These are phyloP conservation scores for Micromonas commoda DNA, from an alignment of 139 green algal genomes.

Conservation along the genomic window DNA sequence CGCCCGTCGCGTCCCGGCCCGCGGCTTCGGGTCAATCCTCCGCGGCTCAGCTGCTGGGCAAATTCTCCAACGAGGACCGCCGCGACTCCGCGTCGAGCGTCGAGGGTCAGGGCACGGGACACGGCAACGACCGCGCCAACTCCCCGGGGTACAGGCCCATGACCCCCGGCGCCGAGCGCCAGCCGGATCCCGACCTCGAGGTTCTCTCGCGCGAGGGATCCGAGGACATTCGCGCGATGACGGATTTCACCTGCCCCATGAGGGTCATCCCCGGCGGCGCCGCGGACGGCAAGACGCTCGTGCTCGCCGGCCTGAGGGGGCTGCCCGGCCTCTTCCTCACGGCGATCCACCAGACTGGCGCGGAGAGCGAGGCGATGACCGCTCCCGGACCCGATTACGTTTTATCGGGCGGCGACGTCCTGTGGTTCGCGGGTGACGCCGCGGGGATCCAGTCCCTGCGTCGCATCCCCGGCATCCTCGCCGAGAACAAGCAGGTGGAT, in stretches of 20 bases:
- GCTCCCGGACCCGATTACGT: conserved; percentile 14
- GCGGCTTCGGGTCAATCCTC: too few relatives aligned
- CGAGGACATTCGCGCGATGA: neutral
- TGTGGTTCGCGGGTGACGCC: conserved; percentile 69
- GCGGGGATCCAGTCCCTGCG: conserved; percentile 48
- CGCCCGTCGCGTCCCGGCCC: too few relatives aligned
- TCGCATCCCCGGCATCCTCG: conserved; percentile 51
- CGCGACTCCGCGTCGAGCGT: too few relatives aligned
- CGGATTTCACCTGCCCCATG: conserved; percentile 47
- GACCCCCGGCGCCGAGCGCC: neutral
- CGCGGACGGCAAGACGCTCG: conserved; percentile 38
- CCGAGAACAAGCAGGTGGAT: conserved; percentile 32
- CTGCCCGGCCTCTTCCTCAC: conserved; percentile 46
- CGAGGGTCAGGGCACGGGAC: too few relatives aligned
- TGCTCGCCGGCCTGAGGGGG: conserved; percentile 29
- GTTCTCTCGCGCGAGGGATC: neutral
- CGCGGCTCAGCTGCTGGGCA: too few relatives aligned
- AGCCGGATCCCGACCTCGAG: neutral
- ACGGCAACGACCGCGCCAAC: too few relatives aligned
- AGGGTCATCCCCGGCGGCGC: conserved; percentile 23
- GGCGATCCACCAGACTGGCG: conserved; percentile 40
- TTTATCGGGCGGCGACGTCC: conserved; percentile 50
- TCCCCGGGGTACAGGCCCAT: neutral
- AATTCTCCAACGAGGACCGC: too few relatives aligned
- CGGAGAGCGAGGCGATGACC: conserved; percentile 19